These are phyloP conservation scores for Tolypocladium guangdongense DNA, from an alignment of 2,329 filamentous ascomycete species.

Conservation along the genomic window DNA sequence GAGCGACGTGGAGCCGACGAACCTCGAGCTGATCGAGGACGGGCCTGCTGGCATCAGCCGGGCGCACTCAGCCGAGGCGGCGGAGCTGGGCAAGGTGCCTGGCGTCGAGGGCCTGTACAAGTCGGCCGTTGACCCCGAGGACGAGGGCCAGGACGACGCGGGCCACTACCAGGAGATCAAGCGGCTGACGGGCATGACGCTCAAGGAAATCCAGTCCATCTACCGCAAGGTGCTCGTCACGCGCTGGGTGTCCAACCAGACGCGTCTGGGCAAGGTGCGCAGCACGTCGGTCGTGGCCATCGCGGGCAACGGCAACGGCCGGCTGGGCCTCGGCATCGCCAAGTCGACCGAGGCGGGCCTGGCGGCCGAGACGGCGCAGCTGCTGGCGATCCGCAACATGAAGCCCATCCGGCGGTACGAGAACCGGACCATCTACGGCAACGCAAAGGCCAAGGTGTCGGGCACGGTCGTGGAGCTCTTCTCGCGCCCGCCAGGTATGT, in stretches of 20 bases:
- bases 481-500: constrained; percentile 76
- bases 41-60: constrained; percentile 23
- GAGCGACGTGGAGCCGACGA: constrained; percentile 19
- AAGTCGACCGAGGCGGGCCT: constrained; percentile 68
- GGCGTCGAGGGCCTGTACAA: constrained; percentile 43
- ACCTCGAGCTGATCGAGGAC: constrained; percentile 25
- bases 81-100: constrained; percentile 39
- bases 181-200: constrained; percentile 41
- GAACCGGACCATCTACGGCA: constrained; percentile 80
- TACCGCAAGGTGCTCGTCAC: constrained; percentile 61
- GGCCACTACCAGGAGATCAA: constrained; percentile 42
- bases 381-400: constrained; percentile 85
- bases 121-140: constrained; percentile 34
- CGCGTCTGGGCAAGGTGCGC: constrained; percentile 85
- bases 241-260: constrained; percentile 80
- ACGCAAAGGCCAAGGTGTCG: constrained; percentile 73
- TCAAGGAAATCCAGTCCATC: constrained; percentile 42
- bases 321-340: constrained; percentile 80
- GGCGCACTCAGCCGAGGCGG: constrained; percentile 32
- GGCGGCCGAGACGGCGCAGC: constrained; percentile 60
- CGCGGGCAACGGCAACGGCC: constrained; percentile 77
- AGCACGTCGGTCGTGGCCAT: constrained; percentile 67
- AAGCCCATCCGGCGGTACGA: constrained; percentile 86
- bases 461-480: constrained; percentile 78
- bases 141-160: constrained; percentile 38